Percentiles rank a stretch among this genome's conserved stretches.
phyloP scores from a whole-genome alignment of 768 basidiomycete genomes.

The Mrakia blollopis region DNA sequence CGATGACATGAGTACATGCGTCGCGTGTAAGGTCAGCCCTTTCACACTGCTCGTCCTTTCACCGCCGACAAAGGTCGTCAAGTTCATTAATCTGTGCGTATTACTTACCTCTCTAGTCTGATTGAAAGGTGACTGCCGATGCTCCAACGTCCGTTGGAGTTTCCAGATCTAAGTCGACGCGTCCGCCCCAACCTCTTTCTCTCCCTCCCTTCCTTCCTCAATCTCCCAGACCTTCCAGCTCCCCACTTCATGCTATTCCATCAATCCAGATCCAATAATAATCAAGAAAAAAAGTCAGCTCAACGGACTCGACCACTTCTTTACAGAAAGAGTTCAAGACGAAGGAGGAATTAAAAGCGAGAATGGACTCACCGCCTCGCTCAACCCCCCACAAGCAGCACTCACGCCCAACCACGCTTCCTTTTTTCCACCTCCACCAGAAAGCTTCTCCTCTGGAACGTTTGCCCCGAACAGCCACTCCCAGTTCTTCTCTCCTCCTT shows the following conservation, averaged over 20 bases:
- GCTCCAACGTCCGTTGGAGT: too few relatives aligned
- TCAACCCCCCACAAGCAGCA: conserved; percentile 40
- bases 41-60: too few relatives aligned
- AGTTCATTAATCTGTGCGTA: too few relatives aligned
- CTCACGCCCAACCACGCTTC: conserved; percentile 39
- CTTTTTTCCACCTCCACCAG: conserved; percentile 6
- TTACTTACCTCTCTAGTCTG: too few relatives aligned
- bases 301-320: neutral
- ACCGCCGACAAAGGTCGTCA: too few relatives aligned
- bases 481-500: conserved; percentile 6
- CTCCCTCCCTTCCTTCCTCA: neutral
- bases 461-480: conserved; percentile 32
- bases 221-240: conserved; percentile 9
- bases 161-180: neutral
- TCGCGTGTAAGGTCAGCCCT: too few relatives aligned
- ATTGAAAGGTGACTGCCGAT: too few relatives aligned
- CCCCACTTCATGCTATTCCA: neutral
- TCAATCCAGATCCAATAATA: too few relatives aligned
- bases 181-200: neutral
- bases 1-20: too few relatives aligned
- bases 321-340: neutral
- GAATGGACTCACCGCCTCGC: conserved; percentile 37
- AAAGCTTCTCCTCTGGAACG: neutral
- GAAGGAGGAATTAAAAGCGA: neutral
- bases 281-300: too few relatives aligned